Conservation (phyloP, 306 rosid genomes). For the Acacia crassicarpa region DNA sequence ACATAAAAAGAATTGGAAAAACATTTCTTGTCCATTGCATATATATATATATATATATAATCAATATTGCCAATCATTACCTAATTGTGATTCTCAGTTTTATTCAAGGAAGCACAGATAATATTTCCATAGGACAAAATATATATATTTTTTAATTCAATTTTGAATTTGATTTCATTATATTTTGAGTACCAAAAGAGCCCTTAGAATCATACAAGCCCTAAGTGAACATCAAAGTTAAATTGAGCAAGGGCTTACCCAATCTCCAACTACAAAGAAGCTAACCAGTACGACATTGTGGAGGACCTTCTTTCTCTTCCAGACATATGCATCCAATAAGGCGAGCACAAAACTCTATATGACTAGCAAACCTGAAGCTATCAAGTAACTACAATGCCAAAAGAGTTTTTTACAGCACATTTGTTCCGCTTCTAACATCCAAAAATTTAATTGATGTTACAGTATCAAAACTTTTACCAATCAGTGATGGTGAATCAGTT, state of each 20-base stretch:
- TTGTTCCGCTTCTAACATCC: neutral
- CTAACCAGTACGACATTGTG: slow-evolving; percentile 78
- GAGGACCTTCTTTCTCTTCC: slow-evolving; percentile 71
- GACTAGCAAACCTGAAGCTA: slow-evolving; percentile 87
- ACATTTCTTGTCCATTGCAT: neutral
- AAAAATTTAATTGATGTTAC: neutral
- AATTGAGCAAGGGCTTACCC: slow-evolving; percentile 65
- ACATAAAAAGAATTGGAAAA: neutral
- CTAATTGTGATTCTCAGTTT: no score
- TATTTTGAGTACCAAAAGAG: neutral
- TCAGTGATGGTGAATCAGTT: slow-evolving; percentile 13
- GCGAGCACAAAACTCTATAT: slow-evolving; percentile 79
- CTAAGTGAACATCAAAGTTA: slow-evolving; percentile 35
- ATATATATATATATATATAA: no score
- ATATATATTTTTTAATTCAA: slow-evolving; percentile 22
- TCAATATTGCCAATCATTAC: neutral
- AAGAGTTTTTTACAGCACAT: neutral
- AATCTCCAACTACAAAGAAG: slow-evolving; percentile 90
- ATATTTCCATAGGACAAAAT: neutral
- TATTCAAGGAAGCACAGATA: neutral
- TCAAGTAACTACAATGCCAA: no score
- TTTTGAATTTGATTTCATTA: neutral
- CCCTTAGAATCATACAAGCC: neutral
- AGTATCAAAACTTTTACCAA: neutral
- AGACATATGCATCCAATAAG: slow-evolving; percentile 73